phyloP scores from a whole-genome alignment of 768 basidiomycete species.

The Pilatotrama ljubarskyi region DNA sequence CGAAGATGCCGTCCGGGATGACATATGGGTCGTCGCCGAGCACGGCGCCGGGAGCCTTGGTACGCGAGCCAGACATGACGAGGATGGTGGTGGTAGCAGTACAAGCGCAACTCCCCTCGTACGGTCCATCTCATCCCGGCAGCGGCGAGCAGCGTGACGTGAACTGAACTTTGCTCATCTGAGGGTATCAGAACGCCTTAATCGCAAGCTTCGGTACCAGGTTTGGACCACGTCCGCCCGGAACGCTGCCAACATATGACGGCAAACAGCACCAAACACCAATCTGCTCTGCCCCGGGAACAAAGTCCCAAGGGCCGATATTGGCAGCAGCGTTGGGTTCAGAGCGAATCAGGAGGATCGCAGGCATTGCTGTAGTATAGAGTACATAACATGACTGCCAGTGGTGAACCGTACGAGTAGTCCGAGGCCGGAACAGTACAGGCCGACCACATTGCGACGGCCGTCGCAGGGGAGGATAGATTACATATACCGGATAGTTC shows the following conservation, averaged over 20 bases:
- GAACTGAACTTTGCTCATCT: not conserved
- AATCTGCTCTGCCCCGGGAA: not conserved
- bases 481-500: too few relatives aligned
- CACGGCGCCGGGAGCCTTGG: not conserved
- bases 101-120: not conserved
- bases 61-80: not conserved
- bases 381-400: constrained; percentile 8
- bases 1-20: not conserved
- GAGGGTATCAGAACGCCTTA: not conserved
- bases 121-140: not conserved
- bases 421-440: constrained; percentile 5
- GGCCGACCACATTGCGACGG: not conserved
- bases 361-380: not conserved
- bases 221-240: too few relatives aligned
- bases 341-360: not conserved
- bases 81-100: not conserved
- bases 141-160: not conserved
- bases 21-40: not conserved
- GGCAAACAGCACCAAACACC: not conserved
- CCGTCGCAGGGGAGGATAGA: not conserved
- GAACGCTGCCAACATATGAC: not conserved
- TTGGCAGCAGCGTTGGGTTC: not conserved
- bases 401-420: constrained; percentile 7
- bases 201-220: not conserved
- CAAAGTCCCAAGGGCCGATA: not conserved